Percentiles rank a stretch among this genome's conserved stretches.
Evolutionary conservation across 352 stramenopile genomes (phyloP).

Genomic region (Globisporangium paddicum): DNA sequence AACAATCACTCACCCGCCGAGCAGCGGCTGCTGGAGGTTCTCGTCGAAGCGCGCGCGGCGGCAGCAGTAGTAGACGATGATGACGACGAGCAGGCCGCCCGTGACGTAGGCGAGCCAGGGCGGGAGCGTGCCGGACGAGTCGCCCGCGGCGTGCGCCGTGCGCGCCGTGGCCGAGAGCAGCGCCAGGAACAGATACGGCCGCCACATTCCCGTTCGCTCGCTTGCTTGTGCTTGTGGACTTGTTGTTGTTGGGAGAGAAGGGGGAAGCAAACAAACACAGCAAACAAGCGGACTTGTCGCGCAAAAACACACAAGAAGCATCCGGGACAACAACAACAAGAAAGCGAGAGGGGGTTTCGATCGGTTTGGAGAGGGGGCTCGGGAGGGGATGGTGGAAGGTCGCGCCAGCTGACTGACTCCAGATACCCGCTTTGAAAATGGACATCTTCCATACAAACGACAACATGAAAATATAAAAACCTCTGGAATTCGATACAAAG

Average conservation of each 20-base stretch:
- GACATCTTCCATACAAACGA: no score
- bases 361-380: no score
- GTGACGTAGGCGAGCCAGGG: slow-evolving; percentile 85
- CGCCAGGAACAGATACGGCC: slow-evolving; percentile 25
- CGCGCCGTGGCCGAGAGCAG: slow-evolving; percentile 26
- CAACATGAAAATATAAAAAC: no score
- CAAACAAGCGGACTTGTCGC: neutral
- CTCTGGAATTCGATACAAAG: no score
- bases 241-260: no score
- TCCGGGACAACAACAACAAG: no score
- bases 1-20: slow-evolving; percentile 37
- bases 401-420: no score
- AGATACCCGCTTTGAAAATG: no score
- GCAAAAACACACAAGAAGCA: no score
- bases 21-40: slow-evolving; percentile 78
- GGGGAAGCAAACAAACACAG: slow-evolving; percentile 1
- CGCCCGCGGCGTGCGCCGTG: slow-evolving; percentile 23
- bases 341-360: no score
- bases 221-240: neutral
- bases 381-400: no score
- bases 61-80: slow-evolving; percentile 89
- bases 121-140: slow-evolving; percentile 38
- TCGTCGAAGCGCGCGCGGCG: slow-evolving; percentile 82
- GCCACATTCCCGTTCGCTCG: slow-evolving; percentile 8
- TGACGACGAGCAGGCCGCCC: slow-evolving; percentile 74